Conservation (phyloP, 2,329 filamentous ascomycete genomes). For the Cladophialophora psammophila region DNA sequence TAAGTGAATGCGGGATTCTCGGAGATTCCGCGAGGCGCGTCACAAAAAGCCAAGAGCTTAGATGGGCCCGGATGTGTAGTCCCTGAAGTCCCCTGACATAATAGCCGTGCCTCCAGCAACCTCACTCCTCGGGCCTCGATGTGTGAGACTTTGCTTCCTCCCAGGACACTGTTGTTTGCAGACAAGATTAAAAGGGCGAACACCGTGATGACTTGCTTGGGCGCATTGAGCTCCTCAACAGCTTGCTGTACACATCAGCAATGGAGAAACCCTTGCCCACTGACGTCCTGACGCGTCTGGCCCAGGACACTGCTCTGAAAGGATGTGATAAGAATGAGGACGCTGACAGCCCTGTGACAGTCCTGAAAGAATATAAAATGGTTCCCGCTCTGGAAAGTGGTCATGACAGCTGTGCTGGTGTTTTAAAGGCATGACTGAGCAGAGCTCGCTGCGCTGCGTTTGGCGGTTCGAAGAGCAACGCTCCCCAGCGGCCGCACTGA, state of each 20-base stretch:
- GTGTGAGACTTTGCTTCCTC: neutral
- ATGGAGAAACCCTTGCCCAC: neutral
- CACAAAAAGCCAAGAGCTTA: slow-evolving; percentile 28
- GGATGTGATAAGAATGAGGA: neutral
- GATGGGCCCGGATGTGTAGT: slow-evolving; percentile 4
- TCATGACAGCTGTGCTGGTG: neutral
- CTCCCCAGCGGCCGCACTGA: slow-evolving; percentile 19
- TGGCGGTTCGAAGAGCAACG: slow-evolving; percentile 6
- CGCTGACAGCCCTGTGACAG: neutral
- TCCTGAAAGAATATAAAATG: neutral
- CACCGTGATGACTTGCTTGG: neutral
- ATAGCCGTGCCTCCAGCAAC: neutral
- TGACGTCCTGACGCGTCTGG: neutral
- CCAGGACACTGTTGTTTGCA: neutral
- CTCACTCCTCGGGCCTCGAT: neutral
- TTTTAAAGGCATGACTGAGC: neutral
- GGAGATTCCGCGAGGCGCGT: slow-evolving; percentile 15
- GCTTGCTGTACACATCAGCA: neutral
- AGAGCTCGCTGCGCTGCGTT: neutral
- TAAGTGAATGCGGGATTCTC: neutral
- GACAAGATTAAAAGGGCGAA: neutral
- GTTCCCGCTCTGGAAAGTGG: neutral
- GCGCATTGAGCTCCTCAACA: neutral
- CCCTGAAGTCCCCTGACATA: neutral
- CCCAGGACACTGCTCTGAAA: neutral